Evolutionary conservation across 495 filamentous ascomycete species (phyloP).

Genomic region (Penicillium turbatum): DNA sequence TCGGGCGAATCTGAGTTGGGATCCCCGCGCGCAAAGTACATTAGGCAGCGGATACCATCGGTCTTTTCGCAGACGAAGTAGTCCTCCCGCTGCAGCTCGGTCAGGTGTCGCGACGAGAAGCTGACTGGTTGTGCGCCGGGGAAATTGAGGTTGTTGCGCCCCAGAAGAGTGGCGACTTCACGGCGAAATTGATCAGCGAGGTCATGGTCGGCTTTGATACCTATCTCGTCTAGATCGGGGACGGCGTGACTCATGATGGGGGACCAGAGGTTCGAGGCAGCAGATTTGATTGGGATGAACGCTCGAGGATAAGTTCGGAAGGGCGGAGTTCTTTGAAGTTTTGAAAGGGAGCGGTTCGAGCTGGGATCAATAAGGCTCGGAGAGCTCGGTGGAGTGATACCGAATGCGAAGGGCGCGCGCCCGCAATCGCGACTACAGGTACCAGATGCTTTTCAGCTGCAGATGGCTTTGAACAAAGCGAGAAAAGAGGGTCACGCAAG

Average conservation of each 20-base stretch:
- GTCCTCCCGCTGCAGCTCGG: slow-evolving; percentile 72
- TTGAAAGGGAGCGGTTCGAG: neutral
- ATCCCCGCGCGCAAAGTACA: slow-evolving; percentile 69
- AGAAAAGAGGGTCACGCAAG: slow-evolving; percentile 1
- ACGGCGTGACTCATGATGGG: slow-evolving; percentile 43
- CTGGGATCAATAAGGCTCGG: slow-evolving; percentile 2
- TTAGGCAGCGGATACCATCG: slow-evolving; percentile 88
- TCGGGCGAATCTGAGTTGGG: slow-evolving; percentile 47
- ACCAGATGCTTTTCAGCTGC: neutral
- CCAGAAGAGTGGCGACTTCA: slow-evolving; percentile 73
- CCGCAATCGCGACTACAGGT: slow-evolving; percentile 3
- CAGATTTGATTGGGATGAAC: neutral
- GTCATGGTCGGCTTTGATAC: slow-evolving; percentile 57
- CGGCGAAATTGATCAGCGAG: slow-evolving; percentile 58
- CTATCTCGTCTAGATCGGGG: slow-evolving; percentile 47
- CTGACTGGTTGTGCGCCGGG: slow-evolving; percentile 95
- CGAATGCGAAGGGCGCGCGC: slow-evolving; percentile 3
- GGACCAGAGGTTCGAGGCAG: neutral
- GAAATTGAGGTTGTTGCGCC: slow-evolving; percentile 61
- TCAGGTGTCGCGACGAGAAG: slow-evolving; percentile 72
- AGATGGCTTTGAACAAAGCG: neutral
- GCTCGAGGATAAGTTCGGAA: neutral
- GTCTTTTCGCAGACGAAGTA: slow-evolving; percentile 99
- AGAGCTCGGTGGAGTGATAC: slow-evolving; percentile 4
- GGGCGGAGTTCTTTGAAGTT: neutral